Base-by-base conservation (phyloP, 2,329 filamentous ascomycete species). In the Pyrenophora teres region DNA sequence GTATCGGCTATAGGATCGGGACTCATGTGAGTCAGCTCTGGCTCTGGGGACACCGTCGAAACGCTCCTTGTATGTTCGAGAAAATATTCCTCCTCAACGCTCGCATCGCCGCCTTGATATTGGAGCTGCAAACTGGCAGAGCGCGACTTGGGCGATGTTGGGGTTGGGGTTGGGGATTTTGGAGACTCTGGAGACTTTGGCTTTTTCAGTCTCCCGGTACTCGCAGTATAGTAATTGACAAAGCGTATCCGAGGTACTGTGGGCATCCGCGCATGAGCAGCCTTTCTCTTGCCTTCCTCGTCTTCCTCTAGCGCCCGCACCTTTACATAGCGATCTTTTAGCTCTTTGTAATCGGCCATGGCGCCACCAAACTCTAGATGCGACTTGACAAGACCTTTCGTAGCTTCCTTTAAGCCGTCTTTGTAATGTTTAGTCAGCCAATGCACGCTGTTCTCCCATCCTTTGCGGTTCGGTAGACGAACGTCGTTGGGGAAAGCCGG, bases 151-250 rank as follows among this genome's bases (percentile, higher is more conserved):
- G 66, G 60, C 3, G 63, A 67, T 21, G 67, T 68, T 1, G 59
- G 56, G 4, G 67, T 68, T 1, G 59, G 56, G 4, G 64, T 63
- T 10, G 65, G 58, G 7, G 63, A 65, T 12, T 65, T 66, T 19
- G 74, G 73, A 61, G 88, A 68, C 52, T 65, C 65, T 19, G 74
- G 73, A 61, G 88, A 68, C 52, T 76, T 76, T 5, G 72, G 70
- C 57, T 74, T 76, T 63, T 78, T 92, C 2, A 81, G 80, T 52
- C 84, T 80, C 3, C 92, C 92, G 8, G 88, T 87, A 59, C 89
- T 92, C n/a, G 89, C 83, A 1, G 92, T 96, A 69, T 93, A 96
- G 70, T 96, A 96, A 68, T 96, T 96, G 50, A 90, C 80, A 64
- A 96, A 96, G 13, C 91, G 82, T 9, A 94, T 83, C 45, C 87